Conservation (phyloP, 1,139 yeast genomes). For the Yamadazyma oceani region DNA sequence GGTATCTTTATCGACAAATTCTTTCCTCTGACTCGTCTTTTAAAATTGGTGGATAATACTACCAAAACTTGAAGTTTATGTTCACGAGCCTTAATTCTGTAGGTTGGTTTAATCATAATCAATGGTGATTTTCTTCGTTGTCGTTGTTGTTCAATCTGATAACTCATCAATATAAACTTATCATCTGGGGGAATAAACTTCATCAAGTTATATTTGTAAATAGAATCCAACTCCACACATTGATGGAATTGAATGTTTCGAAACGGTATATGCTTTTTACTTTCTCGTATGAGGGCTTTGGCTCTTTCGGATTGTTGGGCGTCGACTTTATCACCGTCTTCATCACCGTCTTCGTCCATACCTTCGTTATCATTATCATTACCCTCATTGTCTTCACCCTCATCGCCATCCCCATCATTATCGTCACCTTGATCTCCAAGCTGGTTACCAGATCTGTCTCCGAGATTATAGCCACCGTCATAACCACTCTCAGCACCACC, state of each 20-base stretch:
- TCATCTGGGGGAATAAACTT: conserved; percentile 51
- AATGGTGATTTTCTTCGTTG: conserved; percentile 38
- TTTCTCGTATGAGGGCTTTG: conserved; percentile 14
- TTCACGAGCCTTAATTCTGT: conserved; percentile 22
- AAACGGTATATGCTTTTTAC: conserved; percentile 29
- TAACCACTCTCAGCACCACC: no score
- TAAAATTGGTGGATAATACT: conserved; percentile 34
- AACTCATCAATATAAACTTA: conserved; percentile 40
- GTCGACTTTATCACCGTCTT: conserved; percentile 13
- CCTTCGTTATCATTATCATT: background rate
- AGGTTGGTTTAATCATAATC: conserved; percentile 38
- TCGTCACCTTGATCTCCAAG: conserved; percentile 5
- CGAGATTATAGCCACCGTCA: conserved; percentile 2
- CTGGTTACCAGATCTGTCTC: conserved; percentile 5
- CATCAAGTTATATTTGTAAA: conserved; percentile 39
- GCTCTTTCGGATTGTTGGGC: conserved; percentile 10
- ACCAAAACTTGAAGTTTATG: conserved; percentile 38
- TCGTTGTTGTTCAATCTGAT: conserved; percentile 41
- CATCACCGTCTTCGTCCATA: conserved; percentile 17
- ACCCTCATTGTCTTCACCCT: no score
- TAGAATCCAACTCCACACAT: conserved; percentile 41
- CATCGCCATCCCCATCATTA: background rate
- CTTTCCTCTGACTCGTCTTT: conserved; percentile 35
- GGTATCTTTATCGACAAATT: conserved; percentile 36
- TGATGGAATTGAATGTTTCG: conserved; percentile 49